Conservation (phyloP, 2,329 filamentous ascomycete genomes). For the Cladosporium sphaerospermum region DNA sequence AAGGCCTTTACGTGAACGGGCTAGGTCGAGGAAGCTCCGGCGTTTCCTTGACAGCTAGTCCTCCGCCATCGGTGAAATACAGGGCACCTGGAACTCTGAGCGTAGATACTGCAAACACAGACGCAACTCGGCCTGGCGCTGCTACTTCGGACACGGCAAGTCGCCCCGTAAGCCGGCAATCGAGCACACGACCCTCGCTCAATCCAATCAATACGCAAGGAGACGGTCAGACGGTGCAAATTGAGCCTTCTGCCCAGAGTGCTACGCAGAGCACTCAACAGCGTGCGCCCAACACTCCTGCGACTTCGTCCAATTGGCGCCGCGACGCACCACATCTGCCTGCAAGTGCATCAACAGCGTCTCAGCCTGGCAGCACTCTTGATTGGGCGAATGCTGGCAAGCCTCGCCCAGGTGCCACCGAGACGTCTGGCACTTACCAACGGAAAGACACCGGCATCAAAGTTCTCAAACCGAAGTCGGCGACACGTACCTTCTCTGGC, state of each 20-base stretch:
- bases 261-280: conserved; percentile 2
- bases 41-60: conserved; percentile 16
- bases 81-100: conserved; percentile 24
- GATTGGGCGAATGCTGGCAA: conserved; percentile 10
- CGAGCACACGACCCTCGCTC: conserved; percentile 20
- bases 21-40: conserved; percentile 26
- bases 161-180: conserved; percentile 22
- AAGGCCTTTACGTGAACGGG: conserved; percentile 27
- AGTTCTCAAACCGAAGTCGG: conserved; percentile 73
- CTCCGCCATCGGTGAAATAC: conserved; percentile 24
- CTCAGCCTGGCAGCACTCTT: conserved; percentile 2
- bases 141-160: conserved; percentile 20
- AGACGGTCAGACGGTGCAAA: conserved; percentile 13
- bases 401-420: conserved; percentile 23
- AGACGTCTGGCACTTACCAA: conserved; percentile 55
- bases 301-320: conserved; percentile 45
- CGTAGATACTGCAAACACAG: conserved; percentile 16
- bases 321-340: conserved; percentile 28
- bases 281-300: conserved; percentile 25
- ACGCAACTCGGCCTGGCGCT: conserved; percentile 19
- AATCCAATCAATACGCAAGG: conserved; percentile 19
- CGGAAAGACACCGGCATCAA: conserved; percentile 75
- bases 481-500: conserved; percentile 38
- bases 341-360: neutral
- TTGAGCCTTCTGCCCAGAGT: neutral